Evolutionary conservation across 225 moss, liverwort and hornwort species (phyloP).

Genomic region (Ulota crispa): DNA sequence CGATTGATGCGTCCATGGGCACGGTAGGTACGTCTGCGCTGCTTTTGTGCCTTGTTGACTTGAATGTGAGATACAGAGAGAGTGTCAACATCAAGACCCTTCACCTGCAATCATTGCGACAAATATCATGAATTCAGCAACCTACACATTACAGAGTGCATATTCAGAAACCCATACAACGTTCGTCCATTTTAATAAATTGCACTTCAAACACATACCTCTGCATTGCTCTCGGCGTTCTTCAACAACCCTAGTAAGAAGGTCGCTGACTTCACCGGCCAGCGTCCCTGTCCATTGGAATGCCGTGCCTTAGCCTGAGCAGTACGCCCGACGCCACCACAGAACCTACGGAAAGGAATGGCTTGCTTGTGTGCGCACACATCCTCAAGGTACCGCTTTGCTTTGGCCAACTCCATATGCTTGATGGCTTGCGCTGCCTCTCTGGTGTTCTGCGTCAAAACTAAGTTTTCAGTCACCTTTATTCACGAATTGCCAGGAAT

Average conservation of each 20-base stretch:
- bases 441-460: slow-evolving; percentile 38
- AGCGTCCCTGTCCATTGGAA: slow-evolving; percentile 46
- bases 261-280: slow-evolving; percentile 41
- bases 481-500: background rate
- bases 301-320: slow-evolving; percentile 82
- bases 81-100: slow-evolving; percentile 57
- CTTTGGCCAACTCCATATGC: slow-evolving; percentile 48
- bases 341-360: slow-evolving; percentile 75
- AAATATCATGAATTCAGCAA: background rate
- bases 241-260: slow-evolving; percentile 57
- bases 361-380: slow-evolving; percentile 82
- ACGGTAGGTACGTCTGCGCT: slow-evolving; percentile 60
- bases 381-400: slow-evolving; percentile 70
- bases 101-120: slow-evolving; percentile 32
- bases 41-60: slow-evolving; percentile 55
- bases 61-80: slow-evolving; percentile 58
- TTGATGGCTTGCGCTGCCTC: slow-evolving; percentile 62
- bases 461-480: background rate
- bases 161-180: background rate
- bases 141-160: background rate
- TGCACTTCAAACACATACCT: slow-evolving; percentile 31
- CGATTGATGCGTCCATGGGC: slow-evolving; percentile 66
- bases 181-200: background rate
- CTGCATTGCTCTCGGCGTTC: slow-evolving; percentile 84
- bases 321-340: slow-evolving; percentile 82